These are phyloP conservation scores for Citrus mangshanensis DNA, from an alignment of 345 rosid genomes.

Conservation along the genomic window DNA sequence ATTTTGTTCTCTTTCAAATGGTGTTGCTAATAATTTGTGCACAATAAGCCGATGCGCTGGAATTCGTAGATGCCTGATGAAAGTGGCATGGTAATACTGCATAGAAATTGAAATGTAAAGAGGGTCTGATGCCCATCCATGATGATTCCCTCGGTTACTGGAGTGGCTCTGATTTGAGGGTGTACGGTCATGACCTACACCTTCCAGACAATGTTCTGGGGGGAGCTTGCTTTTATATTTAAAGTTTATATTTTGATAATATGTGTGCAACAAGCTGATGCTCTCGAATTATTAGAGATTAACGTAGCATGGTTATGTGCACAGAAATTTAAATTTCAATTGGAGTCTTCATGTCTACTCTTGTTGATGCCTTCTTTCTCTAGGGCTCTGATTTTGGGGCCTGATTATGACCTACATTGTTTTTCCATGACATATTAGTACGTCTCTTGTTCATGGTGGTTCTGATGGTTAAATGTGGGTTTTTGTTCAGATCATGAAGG, in stretches of 20 bases:
- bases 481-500: constrained; percentile 83
- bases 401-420: neutral
- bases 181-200: neutral
- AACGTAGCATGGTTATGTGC: neutral
- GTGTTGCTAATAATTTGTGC: neutral
- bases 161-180: neutral
- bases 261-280: neutral
- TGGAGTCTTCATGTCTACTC: neutral
- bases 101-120: neutral
- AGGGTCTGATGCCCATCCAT: neutral
- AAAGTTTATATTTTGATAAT: neutral
- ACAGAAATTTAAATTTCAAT: neutral
- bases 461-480: neutral
- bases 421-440: neutral
- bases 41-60: neutral
- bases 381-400: neutral
- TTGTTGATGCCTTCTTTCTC: neutral
- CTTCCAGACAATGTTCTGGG: neutral
- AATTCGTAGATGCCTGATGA: neutral
- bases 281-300: neutral
- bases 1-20: too few species aligned
- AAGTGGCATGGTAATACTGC: neutral
- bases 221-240: neutral
- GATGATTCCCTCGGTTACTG: neutral
- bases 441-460: neutral